A percentile compares a stretch with the other conserved stretches of the same genome.
Conservation (phyloP, 305 asterid genomes). For the Fraxinus xanthoxyloides region DNA sequence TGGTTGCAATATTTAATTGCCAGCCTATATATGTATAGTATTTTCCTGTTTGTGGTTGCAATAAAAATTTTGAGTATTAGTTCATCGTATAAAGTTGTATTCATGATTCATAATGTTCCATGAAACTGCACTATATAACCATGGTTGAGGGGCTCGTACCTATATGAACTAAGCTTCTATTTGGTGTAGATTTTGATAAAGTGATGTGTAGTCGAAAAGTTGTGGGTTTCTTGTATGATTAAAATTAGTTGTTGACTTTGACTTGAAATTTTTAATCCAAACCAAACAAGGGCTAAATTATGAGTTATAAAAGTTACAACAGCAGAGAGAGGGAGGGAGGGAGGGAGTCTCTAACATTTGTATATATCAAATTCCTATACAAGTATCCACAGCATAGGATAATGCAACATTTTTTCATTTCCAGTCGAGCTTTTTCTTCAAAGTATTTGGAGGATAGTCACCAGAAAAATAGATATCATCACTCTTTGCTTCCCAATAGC, state of each 20-base stretch:
- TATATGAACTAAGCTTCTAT: not conserved
- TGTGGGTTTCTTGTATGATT: not conserved
- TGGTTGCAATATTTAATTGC: not conserved
- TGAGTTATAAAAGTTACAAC: no score
- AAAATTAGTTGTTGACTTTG: not conserved
- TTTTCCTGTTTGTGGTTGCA: no score
- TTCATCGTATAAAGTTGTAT: not conserved
- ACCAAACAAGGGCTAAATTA: no score
- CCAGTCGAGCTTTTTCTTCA: not conserved
- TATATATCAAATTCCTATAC: not conserved
- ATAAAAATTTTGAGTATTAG: not conserved
- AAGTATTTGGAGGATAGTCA: not conserved
- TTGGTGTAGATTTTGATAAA: not conserved
- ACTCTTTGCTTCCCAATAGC: not conserved
- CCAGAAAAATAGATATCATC: conserved; percentile 1
- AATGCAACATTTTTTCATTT: not conserved
- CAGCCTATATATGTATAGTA: not conserved
- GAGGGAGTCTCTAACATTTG: not conserved
- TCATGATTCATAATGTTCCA: not conserved
- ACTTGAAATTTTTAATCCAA: no score
- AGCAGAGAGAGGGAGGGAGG: not conserved
- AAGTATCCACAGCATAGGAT: not conserved
- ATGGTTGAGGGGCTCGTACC: not conserved
- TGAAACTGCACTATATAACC: not conserved
- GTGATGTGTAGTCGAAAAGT: not conserved